phyloP scores from a whole-genome alignment of 441 rosid genomes.

The Croton setiger region DNA sequence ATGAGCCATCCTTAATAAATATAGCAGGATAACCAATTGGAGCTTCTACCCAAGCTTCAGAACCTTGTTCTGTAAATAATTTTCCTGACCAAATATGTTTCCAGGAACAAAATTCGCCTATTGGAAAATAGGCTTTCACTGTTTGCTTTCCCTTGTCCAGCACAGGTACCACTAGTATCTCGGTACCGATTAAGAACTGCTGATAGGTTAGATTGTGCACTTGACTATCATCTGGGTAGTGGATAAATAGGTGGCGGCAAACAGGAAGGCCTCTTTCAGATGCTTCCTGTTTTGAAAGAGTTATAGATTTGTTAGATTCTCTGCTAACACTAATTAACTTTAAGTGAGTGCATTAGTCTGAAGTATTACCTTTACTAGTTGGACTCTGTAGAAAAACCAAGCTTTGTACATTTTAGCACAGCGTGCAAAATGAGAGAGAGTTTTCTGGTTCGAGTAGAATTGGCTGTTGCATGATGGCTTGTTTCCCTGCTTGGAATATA shows the following conservation, averaged over 20 bases:
- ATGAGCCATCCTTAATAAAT: conserved; percentile 52
- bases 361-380: conserved; percentile 51
- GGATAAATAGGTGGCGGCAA: conserved; percentile 71
- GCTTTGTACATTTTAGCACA: conserved; percentile 64
- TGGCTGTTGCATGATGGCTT: conserved; percentile 62
- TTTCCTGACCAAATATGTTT: conserved; percentile 64
- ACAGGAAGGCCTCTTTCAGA: conserved; percentile 59
- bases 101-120: conserved; percentile 47
- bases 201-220: conserved; percentile 53
- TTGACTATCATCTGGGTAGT: conserved; percentile 53
- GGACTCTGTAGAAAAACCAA: conserved; percentile 64
- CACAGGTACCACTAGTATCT: conserved; percentile 64
- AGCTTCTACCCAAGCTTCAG: conserved; percentile 48
- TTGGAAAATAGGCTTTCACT: conserved; percentile 59
- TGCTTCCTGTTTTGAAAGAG: conserved; percentile 45
- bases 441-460: conserved; percentile 54
- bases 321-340: neutral
- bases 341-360: conserved; percentile 1
- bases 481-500: conserved; percentile 47
- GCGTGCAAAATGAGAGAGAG: conserved; percentile 55
- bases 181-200: conserved; percentile 62
- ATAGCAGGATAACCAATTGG: conserved; percentile 65
- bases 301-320: conserved; percentile 19
- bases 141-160: conserved; percentile 53
- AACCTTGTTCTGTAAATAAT: conserved; percentile 35